Evolutionary conservation across 2,329 filamentous ascomycete species (phyloP), one percentile per base, ranked within the genome.

Genomic region (Penicillium sp.): DNA sequence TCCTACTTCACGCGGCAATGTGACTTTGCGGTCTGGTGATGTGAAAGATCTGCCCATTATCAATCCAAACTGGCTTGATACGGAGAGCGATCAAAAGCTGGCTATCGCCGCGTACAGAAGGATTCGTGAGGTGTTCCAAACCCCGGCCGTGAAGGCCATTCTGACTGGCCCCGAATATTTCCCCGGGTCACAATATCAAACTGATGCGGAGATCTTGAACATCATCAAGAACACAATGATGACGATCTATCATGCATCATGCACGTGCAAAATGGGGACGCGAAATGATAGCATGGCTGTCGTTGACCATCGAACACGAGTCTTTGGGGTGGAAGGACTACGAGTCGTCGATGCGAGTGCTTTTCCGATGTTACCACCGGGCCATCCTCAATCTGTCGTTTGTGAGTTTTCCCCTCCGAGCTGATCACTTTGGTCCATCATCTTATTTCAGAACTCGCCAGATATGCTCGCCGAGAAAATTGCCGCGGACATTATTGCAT

Each of bases 51-150:
- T 59, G 1, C 76, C 76, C 0, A 54, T 72, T 9, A 71, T 78
- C 49, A 65, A 76, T 51, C 71, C 73, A 1, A 73, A 73, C 52
- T 79, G 70, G 66, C 61, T 79, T 1, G 62, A 61, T 2, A 63
- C 70, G 8, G 66, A 68, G 7, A 61, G 66, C 1, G 77, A 80
- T 36, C 54, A 67, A 25, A 70, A 76, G 11, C 58, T 78, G 3
- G 71, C 69, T 4, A 53, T 79, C 8, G 68, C 70, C 0, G 59
- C 65, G 0, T 73, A 72, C 52, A 71, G 67, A 43, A 70, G 77
- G 3, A 54, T 68, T 0, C 71, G 77, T 0, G 56, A 72, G 9
- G 58, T 68, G 0, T 71, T 65, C 48, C 49, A 52, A 4, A 61
- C 57, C 18, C 41, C 54, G 5, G 65, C 54, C 4, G 61, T 70